Evolutionary conservation across 176 grass and related monocot species (phyloP).

Genomic region (Hyparrhenia diplandra): DNA sequence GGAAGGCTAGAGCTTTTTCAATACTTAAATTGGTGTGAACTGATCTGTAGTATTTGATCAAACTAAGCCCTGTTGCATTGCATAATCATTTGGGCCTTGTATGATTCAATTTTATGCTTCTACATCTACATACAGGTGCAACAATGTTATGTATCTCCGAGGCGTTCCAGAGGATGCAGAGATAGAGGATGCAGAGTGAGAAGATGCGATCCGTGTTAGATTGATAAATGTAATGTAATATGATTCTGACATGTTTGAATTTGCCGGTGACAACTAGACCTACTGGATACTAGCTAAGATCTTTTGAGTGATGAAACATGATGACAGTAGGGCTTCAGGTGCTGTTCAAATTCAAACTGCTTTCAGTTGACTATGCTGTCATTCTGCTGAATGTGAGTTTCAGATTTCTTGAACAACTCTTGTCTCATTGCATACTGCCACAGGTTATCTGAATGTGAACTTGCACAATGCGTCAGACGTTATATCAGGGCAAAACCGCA

Average conservation of each 20-base stretch:
- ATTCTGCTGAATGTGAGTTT: neutral
- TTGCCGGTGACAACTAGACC: neutral
- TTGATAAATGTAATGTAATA: constrained; percentile 1
- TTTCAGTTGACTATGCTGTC: neutral
- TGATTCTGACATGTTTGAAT: constrained; percentile 1
- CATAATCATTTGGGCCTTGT: neutral
- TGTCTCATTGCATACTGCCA: neutral
- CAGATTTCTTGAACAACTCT: neutral
- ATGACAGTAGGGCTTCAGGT: neutral
- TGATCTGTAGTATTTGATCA: neutral
- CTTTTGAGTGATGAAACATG: neutral
- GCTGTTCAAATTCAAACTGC: neutral
- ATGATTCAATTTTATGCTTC: neutral
- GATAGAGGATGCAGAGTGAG: constrained; percentile 73
- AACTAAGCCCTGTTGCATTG: neutral
- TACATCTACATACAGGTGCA: constrained; percentile 55
- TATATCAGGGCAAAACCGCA: neutral
- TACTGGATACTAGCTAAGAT: neutral
- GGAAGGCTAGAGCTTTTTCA: neutral
- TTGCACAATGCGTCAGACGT: neutral
- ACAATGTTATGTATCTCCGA: constrained; percentile 70
- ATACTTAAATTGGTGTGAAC: neutral
- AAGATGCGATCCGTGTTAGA: neutral
- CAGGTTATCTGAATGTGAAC: neutral
- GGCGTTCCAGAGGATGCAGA: constrained; percentile 78